phyloP scores from a whole-genome alignment of 176 grass and related monocot genomes.

The Ananas comosus region DNA sequence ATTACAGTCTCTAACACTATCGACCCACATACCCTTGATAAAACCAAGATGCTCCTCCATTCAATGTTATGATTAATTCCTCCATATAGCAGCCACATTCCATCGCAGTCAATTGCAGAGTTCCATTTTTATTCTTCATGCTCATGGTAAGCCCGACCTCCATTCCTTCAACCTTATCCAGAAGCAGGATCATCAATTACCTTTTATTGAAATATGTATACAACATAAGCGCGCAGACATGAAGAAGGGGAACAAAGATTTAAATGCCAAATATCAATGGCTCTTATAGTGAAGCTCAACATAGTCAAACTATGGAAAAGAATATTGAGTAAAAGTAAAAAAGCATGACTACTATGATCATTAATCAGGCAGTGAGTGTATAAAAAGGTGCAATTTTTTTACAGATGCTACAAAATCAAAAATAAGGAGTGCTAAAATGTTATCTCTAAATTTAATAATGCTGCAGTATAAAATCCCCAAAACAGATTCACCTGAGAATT shows the following conservation, averaged over 20 bases:
- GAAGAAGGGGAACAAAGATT: not conserved
- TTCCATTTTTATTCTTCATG: conserved; percentile 82
- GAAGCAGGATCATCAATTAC: conserved; percentile 33
- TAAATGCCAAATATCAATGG: not conserved
- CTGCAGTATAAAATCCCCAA: not conserved
- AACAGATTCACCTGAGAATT: not conserved
- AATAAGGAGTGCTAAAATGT: no score
- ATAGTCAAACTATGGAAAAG: no score
- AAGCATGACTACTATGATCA: no score
- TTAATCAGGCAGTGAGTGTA: no score
- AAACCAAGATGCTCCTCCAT: conserved; percentile 89
- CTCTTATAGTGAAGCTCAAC: no score
- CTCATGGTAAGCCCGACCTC: conserved; percentile 66
- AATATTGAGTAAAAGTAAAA: no score
- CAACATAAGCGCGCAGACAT: conserved; percentile 8
- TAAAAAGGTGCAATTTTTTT: no score
- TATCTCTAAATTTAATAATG: no score
- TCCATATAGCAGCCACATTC: conserved; percentile 80
- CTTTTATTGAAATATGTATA: conserved; percentile 13
- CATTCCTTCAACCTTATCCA: conserved; percentile 85
- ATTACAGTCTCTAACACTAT: not conserved
- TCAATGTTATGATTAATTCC: conserved; percentile 49
- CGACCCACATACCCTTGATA: conserved; percentile 75
- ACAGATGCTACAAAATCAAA: no score
- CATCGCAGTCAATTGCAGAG: conserved; percentile 47